phyloP scores from a whole-genome alignment of 148 eudicot genomes.

The Vaccinium corymbosum region DNA sequence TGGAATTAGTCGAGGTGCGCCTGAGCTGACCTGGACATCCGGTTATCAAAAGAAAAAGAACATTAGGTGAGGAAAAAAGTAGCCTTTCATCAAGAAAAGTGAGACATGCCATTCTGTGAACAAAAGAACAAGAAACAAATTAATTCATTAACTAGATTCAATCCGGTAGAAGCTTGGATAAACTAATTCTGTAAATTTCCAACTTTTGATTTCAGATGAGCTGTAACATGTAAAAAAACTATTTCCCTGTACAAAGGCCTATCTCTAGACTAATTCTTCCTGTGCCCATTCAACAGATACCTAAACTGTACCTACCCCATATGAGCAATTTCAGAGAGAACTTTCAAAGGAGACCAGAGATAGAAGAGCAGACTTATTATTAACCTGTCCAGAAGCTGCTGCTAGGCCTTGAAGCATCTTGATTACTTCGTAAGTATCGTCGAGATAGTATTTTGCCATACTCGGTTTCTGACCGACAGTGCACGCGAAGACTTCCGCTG shows the following conservation, averaged over 20 bases:
- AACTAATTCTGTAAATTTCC: constrained; percentile 10
- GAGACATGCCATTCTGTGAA: neutral
- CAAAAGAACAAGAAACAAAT: neutral
- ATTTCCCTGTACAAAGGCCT: constrained; percentile 12
- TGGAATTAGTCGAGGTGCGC: too few relatives aligned
- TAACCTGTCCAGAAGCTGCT: constrained; percentile 27
- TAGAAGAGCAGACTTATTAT: constrained; percentile 17
- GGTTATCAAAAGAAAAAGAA: neutral
- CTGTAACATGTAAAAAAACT: constrained; percentile 13
- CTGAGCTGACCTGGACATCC: too few relatives aligned
- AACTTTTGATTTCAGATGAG: neutral
- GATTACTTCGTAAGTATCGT: constrained; percentile 61
- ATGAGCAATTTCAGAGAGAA: constrained; percentile 6
- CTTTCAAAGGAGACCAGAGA: constrained; percentile 27
- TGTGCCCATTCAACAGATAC: constrained; percentile 10
- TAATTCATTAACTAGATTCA: neutral
- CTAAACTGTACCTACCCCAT: neutral
- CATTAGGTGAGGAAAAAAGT: neutral
- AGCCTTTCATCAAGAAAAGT: neutral
- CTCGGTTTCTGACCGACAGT: constrained; percentile 84
- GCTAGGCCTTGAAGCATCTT: constrained; percentile 55
- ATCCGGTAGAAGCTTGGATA: neutral
- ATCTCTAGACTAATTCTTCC: neutral
- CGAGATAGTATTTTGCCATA: constrained; percentile 72
- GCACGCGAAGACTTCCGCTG: constrained; percentile 61